These are phyloP conservation scores for Thinopyrum elongatum DNA, from an alignment of 176 grass and related monocot species.

Conservation along the genomic window DNA sequence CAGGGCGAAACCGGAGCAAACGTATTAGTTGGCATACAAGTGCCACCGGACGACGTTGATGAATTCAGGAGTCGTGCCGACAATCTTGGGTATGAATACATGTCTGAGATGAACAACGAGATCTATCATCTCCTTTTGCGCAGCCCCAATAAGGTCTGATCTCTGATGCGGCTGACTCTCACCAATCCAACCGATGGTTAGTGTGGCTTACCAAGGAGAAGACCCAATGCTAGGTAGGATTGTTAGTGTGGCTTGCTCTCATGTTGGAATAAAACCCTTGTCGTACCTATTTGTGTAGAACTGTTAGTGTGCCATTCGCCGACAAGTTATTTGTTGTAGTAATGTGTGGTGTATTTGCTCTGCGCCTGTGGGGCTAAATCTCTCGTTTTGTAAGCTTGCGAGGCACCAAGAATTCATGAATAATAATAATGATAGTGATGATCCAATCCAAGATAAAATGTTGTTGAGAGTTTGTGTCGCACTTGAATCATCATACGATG, in stretches of 20 bases:
- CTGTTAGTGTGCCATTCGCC: constrained; percentile 8
- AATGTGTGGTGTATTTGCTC: constrained; percentile 12
- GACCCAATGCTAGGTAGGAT: neutral
- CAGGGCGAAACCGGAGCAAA: constrained; percentile 88
- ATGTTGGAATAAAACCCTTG: constrained; percentile 20
- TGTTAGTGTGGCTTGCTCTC: neutral
- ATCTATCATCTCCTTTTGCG: constrained; percentile 74
- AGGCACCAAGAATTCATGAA: constrained; percentile 5
- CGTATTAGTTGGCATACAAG: constrained; percentile 89
- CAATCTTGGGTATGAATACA: constrained; percentile 80
- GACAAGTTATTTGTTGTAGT: neutral
- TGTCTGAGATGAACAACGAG: constrained; percentile 72
- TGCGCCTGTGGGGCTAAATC: neutral
- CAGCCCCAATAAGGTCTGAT: constrained; percentile 33
- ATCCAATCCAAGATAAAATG: neutral
- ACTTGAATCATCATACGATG: neutral
- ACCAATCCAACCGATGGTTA: neutral
- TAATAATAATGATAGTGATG: constrained; percentile 20
- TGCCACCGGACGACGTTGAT: constrained; percentile 56
- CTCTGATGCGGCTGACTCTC: neutral
- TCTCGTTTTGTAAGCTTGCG: neutral
- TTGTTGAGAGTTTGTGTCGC: neutral
- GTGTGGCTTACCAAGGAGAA: neutral
- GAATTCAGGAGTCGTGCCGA: constrained; percentile 58
- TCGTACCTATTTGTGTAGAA: constrained; percentile 14